Evolutionary conservation across 140 eudicot species (phyloP).

Genomic region (Flaveria floridana): DNA sequence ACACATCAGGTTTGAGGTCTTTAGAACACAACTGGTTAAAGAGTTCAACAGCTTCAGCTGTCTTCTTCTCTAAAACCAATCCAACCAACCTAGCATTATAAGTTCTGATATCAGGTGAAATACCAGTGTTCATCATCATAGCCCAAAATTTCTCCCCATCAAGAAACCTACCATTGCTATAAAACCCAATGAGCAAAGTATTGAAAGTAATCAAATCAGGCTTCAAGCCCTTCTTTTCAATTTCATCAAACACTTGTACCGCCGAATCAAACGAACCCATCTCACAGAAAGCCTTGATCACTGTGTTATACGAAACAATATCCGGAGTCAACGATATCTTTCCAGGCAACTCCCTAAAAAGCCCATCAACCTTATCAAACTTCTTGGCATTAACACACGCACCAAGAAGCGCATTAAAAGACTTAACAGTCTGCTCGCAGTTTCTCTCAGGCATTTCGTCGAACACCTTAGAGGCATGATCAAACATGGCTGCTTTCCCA

Average conservation of each 20-base stretch:
- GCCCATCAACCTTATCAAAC: conserved; percentile 36
- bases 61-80: conserved; percentile 39
- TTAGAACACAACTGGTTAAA: conserved; percentile 36
- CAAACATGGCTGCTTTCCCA: conserved; percentile 60
- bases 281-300: conserved; percentile 46
- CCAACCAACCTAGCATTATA: conserved; percentile 47
- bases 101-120: conserved; percentile 45
- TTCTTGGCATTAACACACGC: conserved; percentile 46
- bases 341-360: conserved; percentile 41
- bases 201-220: conserved; percentile 58
- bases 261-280: conserved; percentile 49
- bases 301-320: conserved; percentile 44
- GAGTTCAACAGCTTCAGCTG: conserved; percentile 39
- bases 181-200: conserved; percentile 46
- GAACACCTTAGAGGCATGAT: conserved; percentile 65
- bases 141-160: conserved; percentile 61
- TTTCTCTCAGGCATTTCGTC: conserved; percentile 62
- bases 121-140: conserved; percentile 28
- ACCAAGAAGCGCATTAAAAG: conserved; percentile 62
- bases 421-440: conserved; percentile 38
- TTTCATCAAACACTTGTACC: conserved; percentile 35
- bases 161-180: conserved; percentile 36
- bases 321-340: conserved; percentile 44
- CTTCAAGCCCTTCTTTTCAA: conserved; percentile 51
- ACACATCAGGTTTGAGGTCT: conserved; percentile 45